Evolutionary conservation across 768 basidiomycete species (phyloP).

Genomic region (Tephrocybe sp.): DNA sequence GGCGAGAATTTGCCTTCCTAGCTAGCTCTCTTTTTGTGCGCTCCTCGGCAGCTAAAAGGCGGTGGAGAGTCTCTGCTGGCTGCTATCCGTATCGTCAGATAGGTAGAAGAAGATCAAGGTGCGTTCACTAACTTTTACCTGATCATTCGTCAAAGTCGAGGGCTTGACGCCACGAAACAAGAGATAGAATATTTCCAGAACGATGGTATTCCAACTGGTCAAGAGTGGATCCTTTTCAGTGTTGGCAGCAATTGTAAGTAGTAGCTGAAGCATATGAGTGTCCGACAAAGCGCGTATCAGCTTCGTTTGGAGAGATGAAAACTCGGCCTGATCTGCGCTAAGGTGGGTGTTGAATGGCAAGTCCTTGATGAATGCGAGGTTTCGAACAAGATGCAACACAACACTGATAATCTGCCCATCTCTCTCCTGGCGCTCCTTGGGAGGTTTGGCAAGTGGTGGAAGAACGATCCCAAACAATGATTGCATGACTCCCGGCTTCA

Average conservation of each 20-base stretch:
- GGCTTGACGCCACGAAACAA: slow-evolving; percentile 82
- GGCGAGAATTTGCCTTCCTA: slow-evolving; percentile 66
- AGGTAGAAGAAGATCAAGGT: neutral
- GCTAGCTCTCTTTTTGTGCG: slow-evolving; percentile 56
- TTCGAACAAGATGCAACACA: slow-evolving; percentile 85
- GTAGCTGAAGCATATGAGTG: slow-evolving; percentile 70
- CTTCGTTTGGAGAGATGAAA: slow-evolving; percentile 74
- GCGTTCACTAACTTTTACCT: slow-evolving; percentile 54
- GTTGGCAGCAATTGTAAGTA: slow-evolving; percentile 86
- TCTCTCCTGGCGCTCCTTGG: slow-evolving; percentile 69
- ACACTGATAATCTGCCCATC: slow-evolving; percentile 89
- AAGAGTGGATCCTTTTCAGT: slow-evolving; percentile 74
- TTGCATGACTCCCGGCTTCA: slow-evolving; percentile 67
- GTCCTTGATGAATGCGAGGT: slow-evolving; percentile 94
- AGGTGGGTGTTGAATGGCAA: slow-evolving; percentile 66
- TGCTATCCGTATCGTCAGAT: slow-evolving; percentile 42
- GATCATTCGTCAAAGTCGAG: slow-evolving; percentile 51
- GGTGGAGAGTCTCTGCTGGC: slow-evolving; percentile 65
- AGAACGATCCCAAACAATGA: slow-evolving; percentile 75
- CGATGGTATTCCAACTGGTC: slow-evolving; percentile 83
- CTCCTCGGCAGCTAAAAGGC: slow-evolving; percentile 78
- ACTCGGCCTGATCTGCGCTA: slow-evolving; percentile 79
- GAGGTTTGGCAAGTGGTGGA: slow-evolving; percentile 71
- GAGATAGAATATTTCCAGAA: slow-evolving; percentile 92
- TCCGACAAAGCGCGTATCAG: slow-evolving; percentile 71